These are phyloP conservation scores for Scedosporium dehoogii DNA, from an alignment of 2,329 filamentous ascomycete species.

Conservation along the genomic window DNA sequence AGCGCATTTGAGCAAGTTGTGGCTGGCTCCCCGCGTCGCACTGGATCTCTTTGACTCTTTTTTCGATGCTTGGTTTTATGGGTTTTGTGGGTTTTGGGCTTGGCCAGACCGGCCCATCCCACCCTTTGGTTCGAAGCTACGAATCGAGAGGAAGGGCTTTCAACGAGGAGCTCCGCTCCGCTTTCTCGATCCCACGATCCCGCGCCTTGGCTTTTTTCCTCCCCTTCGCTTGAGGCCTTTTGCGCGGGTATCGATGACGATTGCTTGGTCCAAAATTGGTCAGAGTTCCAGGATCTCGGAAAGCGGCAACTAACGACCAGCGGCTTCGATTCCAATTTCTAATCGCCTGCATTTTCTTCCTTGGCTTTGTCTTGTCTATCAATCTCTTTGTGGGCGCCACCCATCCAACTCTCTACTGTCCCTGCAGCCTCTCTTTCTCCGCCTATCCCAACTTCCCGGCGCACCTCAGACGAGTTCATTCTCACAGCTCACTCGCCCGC, in stretches of 20 bases:
- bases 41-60: neutral
- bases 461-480: no score
- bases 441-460: no score
- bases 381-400: neutral
- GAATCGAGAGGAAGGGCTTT: no score
- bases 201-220: neutral
- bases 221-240: neutral
- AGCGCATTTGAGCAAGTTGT: slow-evolving; percentile 42
- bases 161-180: no score
- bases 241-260: neutral
- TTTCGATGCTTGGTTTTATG: neutral
- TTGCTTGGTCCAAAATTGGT: neutral
- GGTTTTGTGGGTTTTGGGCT: neutral
- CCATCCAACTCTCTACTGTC: no score
- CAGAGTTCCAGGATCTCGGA: neutral
- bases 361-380: neutral
- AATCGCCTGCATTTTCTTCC: neutral
- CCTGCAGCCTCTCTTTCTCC: no score
- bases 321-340: neutral
- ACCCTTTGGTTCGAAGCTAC: no score
- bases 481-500: no score
- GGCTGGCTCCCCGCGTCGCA: slow-evolving; percentile 9
- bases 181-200: neutral
- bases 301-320: neutral
- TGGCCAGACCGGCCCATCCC: no score